Evolutionary conservation across 148 eudicot genomes (phyloP).

Genomic region (Arctostaphylos glauca): DNA sequence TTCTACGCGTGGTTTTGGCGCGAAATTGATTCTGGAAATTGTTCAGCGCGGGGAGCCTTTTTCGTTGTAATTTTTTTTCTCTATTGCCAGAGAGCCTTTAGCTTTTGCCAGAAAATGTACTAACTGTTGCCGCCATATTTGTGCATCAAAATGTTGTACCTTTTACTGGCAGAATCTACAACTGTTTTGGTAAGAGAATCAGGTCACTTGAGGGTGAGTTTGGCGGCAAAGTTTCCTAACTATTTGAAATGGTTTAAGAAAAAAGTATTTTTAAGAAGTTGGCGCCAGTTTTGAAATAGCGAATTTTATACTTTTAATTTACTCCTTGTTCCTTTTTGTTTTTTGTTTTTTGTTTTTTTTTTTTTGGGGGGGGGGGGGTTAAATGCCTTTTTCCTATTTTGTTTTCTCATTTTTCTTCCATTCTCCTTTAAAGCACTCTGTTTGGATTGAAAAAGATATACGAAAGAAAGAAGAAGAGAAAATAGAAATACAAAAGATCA

Average conservation of each 20-base stretch:
- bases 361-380: too few species aligned
- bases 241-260: neutral
- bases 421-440: too few species aligned
- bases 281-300: conserved; percentile 4
- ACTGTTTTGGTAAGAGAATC: neutral
- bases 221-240: neutral
- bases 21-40: neutral
- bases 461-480: too few species aligned
- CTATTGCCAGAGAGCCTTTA: neutral
- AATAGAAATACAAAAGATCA: too few species aligned
- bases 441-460: too few species aligned
- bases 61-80: neutral
- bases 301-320: neutral
- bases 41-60: neutral
- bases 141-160: neutral
- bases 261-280: neutral
- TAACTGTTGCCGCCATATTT: neutral
- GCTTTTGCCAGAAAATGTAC: neutral
- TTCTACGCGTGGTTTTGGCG: conserved; percentile 12
- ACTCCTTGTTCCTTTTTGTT: too few species aligned
- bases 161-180: neutral
- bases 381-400: too few species aligned
- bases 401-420: too few species aligned
- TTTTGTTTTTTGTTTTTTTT: too few species aligned
- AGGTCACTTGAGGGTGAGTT: neutral